These are phyloP conservation scores for Melaleuca quinquenervia DNA, from an alignment of 345 rosid genomes.

Conservation along the genomic window DNA sequence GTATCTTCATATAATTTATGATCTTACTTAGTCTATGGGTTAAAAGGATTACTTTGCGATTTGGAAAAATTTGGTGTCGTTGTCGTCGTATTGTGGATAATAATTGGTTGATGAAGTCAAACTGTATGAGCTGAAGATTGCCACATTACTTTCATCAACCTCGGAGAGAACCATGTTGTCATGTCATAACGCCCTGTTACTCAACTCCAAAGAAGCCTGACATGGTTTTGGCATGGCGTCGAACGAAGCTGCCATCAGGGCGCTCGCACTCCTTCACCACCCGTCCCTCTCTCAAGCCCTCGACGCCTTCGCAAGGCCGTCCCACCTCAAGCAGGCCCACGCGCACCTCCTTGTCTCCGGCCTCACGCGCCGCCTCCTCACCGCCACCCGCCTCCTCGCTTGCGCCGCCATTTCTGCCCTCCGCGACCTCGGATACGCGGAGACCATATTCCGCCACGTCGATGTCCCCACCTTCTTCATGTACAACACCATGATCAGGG, in stretches of 20 bases:
- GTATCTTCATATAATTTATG: no score
- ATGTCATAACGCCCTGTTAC: no score
- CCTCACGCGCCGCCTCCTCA: neutral
- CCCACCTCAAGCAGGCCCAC: constrained; percentile 8
- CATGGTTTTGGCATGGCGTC: neutral
- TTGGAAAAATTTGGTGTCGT: no score
- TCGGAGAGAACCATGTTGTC: neutral
- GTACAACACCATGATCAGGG: constrained; percentile 7
- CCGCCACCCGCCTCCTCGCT: constrained; percentile 4
- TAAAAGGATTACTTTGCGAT: no score
- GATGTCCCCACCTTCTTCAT: neutral
- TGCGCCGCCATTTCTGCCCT: constrained; percentile 1
- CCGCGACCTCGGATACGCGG: constrained; percentile 1
- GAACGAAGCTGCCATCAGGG: neutral
- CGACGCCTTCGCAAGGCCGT: neutral
- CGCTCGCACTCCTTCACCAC: constrained; percentile 2
- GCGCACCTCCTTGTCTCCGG: constrained; percentile 5
- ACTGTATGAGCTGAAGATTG: neutral
- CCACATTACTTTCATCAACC: neutral
- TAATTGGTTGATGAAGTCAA: neutral
- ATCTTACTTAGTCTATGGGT: no score
- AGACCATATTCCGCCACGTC: constrained; percentile 2
- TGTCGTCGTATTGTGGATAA: no score
- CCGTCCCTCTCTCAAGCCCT: constrained; percentile 4
- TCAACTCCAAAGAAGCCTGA: neutral